Base-by-base conservation (phyloP, 768 basidiomycete species). In the Auricularia sp. region DNA sequence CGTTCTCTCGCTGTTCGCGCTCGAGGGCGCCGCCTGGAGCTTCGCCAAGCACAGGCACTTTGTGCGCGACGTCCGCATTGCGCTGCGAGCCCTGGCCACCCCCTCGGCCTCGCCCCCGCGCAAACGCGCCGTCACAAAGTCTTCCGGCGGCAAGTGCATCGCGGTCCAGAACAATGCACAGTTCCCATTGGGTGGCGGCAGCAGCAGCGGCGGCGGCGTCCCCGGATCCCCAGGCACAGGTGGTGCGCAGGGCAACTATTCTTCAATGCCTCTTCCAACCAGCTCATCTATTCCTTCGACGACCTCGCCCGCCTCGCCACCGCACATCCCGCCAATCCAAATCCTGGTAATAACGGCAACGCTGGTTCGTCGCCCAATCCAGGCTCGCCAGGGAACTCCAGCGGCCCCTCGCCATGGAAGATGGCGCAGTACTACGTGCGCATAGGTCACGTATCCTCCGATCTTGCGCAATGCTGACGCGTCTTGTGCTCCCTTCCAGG, bases 61-160 rank as follows among this genome's bases (percentile, higher is more conserved):
- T 35, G 87, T 88, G 18, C 80, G 80, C 64, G 90, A 92, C 73
- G 78, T 92, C 64, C 86, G 88, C 35, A 70, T 85, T 39, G 86
- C 86, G 13, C 84, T 91, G 70, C 75, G 80, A 24, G 78, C 81
- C 29, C 75, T 87, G 33, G 76, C 86, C 11, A 75, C 80, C 36
- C 72, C 39, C 24, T 13, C 64, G 24, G 56, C 39, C 54, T 35
- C 51, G 29, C 39, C 29, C 16, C n/a, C 64, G 13, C 54, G 34
- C 39, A 13, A 33, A 33, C 18, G 29, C 8, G 47, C 56, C 8
- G 29, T 59, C 56, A 24, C 56, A 14, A 14, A 14, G 29, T 8
- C 21, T 7, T 21, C 24, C 2, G 18, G 34, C 24, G 56, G 56
- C 21, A 59, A 59, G 56, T 59, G 56, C 56, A 13, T 59, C 24